Evolutionary conservation across 768 basidiomycete species (phyloP).

Genomic region (Lentinula sp.): DNA sequence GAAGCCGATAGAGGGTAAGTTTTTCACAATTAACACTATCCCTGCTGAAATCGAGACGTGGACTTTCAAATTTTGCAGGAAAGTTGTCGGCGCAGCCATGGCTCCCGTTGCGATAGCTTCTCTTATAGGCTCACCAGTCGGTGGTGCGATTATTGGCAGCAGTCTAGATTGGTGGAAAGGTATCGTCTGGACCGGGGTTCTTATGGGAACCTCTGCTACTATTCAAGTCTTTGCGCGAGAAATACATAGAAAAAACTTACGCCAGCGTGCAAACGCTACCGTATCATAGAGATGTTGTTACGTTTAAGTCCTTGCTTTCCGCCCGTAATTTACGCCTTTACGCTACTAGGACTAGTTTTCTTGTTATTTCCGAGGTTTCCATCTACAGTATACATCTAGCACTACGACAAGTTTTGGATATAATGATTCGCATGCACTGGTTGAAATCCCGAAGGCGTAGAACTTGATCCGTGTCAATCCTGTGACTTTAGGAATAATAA

Average conservation of each 20-base stretch:
- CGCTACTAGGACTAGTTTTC: too few relatives aligned
- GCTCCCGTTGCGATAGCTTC: slow-evolving; percentile 1
- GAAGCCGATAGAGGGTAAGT: slow-evolving; percentile 7
- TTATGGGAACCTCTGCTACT: not conserved
- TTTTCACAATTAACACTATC: not conserved
- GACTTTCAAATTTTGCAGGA: not conserved
- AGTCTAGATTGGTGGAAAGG: slow-evolving; percentile 2
- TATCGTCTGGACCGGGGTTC: not conserved
- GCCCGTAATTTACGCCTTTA: too few relatives aligned
- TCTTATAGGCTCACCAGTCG: not conserved
- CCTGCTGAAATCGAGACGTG: too few relatives aligned
- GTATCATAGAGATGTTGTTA: too few relatives aligned
- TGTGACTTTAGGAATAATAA: too few relatives aligned
- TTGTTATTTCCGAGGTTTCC: too few relatives aligned
- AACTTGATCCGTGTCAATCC: too few relatives aligned
- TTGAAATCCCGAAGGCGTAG: too few relatives aligned
- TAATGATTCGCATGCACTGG: too few relatives aligned
- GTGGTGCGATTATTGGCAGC: not conserved
- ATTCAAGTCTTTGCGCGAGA: not conserved
- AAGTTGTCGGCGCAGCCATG: slow-evolving; percentile 1
- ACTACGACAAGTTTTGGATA: too few relatives aligned
- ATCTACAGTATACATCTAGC: too few relatives aligned
- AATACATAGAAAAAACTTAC: not conserved
- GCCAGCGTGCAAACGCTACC: not conserved
- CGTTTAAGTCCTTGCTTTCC: too few relatives aligned